These are phyloP conservation scores for Hericium coralloides DNA, from an alignment of 768 basidiomycete genomes.

Conservation along the genomic window DNA sequence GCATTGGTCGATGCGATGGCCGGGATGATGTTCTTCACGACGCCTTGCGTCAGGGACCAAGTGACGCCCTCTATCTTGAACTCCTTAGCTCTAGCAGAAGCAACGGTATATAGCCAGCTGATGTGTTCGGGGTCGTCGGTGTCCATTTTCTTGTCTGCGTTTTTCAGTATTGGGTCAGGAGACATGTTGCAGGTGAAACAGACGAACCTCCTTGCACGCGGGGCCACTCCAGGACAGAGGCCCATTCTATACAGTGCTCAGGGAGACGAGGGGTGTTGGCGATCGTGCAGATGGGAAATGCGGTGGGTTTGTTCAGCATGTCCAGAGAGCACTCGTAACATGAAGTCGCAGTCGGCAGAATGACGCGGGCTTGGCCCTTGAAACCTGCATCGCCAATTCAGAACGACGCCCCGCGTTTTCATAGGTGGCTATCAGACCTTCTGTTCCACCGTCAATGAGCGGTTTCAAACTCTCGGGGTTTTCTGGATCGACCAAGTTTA, in stretches of 20 bases:
- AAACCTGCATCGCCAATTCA: constrained; percentile 51
- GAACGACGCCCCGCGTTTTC: background rate
- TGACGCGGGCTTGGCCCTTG: constrained; percentile 96
- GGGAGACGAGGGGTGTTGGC: constrained; percentile 97
- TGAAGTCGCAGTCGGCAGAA: constrained; percentile 88
- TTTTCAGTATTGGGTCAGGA: background rate
- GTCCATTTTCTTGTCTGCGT: constrained; percentile 86
- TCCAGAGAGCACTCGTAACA: constrained; percentile 98
- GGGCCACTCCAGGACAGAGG: constrained; percentile 98
- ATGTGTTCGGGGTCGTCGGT: constrained; percentile 98
- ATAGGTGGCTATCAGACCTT: constrained; percentile 47
- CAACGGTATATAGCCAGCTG: constrained; percentile 80
- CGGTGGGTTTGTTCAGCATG: constrained; percentile 96
- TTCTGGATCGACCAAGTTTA: constrained; percentile 89
- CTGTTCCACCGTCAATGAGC: constrained; percentile 96
- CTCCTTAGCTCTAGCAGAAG: constrained; percentile 76
- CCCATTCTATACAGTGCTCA: constrained; percentile 99
- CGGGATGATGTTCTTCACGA: constrained; percentile 99
- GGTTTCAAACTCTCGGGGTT: constrained; percentile 92
- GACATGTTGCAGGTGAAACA: background rate
- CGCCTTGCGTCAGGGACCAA: constrained; percentile 95
- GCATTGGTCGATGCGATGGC: constrained; percentile 99
- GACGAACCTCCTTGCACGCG: constrained; percentile 71
- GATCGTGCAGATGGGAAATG: constrained; percentile 97
- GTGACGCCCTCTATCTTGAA: constrained; percentile 99